Percentiles rank a stretch among this genome's conserved stretches.
Evolutionary conservation across 2,329 filamentous ascomycete species (phyloP).

Genomic region (Blastomyces parvus): DNA sequence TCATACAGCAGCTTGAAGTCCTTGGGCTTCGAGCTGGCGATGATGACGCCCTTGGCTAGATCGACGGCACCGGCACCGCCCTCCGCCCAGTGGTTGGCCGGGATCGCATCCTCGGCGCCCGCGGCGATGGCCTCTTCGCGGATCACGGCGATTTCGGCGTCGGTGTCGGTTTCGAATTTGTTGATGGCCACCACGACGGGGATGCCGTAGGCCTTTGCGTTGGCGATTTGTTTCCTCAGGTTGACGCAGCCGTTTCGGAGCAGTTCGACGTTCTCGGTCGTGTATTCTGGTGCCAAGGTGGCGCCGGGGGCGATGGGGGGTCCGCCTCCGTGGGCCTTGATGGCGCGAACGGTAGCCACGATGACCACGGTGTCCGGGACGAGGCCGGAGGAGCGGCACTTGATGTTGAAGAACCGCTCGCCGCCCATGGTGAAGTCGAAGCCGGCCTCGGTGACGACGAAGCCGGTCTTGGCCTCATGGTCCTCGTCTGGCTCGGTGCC

Average conservation of each 20-base stretch:
- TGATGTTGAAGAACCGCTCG: conserved; percentile 99
- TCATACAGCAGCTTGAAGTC: conserved; percentile 81
- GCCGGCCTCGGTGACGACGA: conserved; percentile 91
- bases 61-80: conserved; percentile 85
- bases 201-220: conserved; percentile 79
- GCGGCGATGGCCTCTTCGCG: conserved; percentile 85
- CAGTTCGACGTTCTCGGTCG: conserved; percentile 85
- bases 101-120: conserved; percentile 85
- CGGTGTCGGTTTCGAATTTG: conserved; percentile 87
- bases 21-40: conserved; percentile 72
- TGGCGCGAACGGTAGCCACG: conserved; percentile 85
- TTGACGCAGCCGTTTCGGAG: conserved; percentile 87
- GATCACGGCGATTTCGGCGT: conserved; percentile 80
- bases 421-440: conserved; percentile 99
- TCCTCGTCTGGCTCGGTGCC: conserved; percentile 90
- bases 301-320: conserved; percentile 87
- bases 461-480: conserved; percentile 71
- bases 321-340: conserved; percentile 95
- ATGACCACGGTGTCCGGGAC: conserved; percentile 89
- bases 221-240: conserved; percentile 87
- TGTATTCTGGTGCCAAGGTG: conserved; percentile 77
- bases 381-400: conserved; percentile 89
- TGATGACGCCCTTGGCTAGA: conserved; percentile 76
- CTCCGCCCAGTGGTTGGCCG: conserved; percentile 94
- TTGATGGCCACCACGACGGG: conserved; percentile 97